Percentiles rank a stretch among this genome's conserved stretches.
These are phyloP conservation scores for Kodamaea sp. DNA, from an alignment of 1,139 yeast genomes.

Conservation along the genomic window DNA sequence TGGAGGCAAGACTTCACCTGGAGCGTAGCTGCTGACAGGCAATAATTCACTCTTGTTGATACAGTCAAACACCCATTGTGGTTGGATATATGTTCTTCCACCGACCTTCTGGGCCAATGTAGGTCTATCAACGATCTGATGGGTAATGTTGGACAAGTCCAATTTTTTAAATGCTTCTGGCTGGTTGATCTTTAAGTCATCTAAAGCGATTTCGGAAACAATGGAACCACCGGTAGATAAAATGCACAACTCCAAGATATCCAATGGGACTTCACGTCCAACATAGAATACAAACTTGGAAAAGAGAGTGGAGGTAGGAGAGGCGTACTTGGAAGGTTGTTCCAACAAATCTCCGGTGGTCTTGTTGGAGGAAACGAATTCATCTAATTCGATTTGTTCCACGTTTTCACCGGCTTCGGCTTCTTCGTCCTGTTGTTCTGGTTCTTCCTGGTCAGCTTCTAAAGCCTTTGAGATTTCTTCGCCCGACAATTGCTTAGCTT, in stretches of 20 bases:
- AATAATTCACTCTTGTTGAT: constrained; percentile 75
- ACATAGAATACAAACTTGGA: constrained; percentile 77
- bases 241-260: constrained; percentile 83
- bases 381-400: constrained; percentile 58
- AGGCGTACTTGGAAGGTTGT: constrained; percentile 72
- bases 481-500: constrained; percentile 41
- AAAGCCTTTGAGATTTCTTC: constrained; percentile 53
- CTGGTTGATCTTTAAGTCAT: constrained; percentile 57
- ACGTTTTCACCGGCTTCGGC: constrained; percentile 43
- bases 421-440: constrained; percentile 34
- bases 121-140: constrained; percentile 94
- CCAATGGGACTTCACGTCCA: constrained; percentile 96
- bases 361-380: constrained; percentile 61
- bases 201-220: constrained; percentile 84
- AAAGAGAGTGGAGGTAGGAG: constrained; percentile 65
- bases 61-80: constrained; percentile 97
- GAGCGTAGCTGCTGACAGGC: constrained; percentile 80
- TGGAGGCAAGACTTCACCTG: constrained; percentile 95
- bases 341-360: constrained; percentile 73
- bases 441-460: constrained; percentile 38
- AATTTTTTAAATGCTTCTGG: constrained; percentile 46
- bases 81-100: constrained; percentile 93
- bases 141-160: constrained; percentile 75
- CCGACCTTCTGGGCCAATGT: constrained; percentile 72
- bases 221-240: constrained; percentile 86